Conservation (phyloP, 208 protist species). For the Trypanosoma scelopori region DNA sequence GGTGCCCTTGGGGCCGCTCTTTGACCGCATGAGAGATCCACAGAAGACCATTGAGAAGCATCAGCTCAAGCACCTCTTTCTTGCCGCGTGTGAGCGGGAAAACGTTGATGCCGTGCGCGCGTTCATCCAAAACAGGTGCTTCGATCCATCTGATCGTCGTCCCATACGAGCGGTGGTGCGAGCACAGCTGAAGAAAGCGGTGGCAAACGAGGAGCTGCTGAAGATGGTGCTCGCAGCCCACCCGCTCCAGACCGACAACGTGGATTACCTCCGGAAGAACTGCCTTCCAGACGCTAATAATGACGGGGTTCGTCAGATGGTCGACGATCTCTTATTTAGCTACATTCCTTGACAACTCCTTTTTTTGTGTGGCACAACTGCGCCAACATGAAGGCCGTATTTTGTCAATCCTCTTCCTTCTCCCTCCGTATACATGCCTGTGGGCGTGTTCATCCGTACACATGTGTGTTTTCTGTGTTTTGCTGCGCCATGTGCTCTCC, state of each 20-base stretch:
- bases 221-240: conserved; percentile 44
- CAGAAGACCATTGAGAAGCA: conserved; percentile 47
- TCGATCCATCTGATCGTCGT: conserved; percentile 48
- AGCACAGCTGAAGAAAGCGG: conserved; percentile 38
- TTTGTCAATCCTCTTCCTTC: too few species aligned
- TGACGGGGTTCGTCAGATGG: conserved; percentile 15
- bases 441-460: neutral
- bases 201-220: conserved; percentile 50
- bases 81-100: conserved; percentile 63
- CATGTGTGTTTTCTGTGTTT: too few species aligned
- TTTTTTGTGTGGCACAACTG: neutral
- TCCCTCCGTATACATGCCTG: conserved; percentile 5
- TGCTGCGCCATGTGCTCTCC: too few species aligned
- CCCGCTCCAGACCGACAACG: conserved; percentile 40
- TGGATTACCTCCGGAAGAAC: conserved; percentile 40
- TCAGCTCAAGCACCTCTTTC: conserved; percentile 67
- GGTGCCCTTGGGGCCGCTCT: conserved; percentile 47
- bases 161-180: conserved; percentile 64
- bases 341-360: conserved; percentile 9
- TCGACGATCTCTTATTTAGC: conserved; percentile 20
- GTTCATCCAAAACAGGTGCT: conserved; percentile 64
- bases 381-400: too few species aligned
- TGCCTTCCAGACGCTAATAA: conserved; percentile 40
- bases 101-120: conserved; percentile 56
- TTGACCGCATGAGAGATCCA: conserved; percentile 52